Conservation (phyloP, 1,284 basidiomycete species). For the Violaceomyces palustris region DNA sequence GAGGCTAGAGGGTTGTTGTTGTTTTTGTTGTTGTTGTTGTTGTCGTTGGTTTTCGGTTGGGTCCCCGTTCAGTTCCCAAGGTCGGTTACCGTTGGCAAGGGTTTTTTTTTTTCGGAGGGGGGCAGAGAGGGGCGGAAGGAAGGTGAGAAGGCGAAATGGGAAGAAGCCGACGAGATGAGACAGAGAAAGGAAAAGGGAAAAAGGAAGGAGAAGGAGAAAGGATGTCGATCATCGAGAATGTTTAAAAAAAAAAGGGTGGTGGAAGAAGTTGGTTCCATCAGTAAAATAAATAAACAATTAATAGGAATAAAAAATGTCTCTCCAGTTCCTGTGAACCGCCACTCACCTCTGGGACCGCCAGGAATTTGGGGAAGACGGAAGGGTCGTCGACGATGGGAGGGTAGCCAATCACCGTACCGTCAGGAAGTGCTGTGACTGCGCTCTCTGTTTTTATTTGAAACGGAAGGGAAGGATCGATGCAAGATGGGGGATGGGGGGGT, state of each 20-base stretch:
- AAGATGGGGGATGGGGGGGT: neutral
- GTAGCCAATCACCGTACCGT: conserved; percentile 14
- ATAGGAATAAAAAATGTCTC: neutral
- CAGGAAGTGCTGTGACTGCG: conserved; percentile 16
- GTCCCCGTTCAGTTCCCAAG: too few relatives aligned
- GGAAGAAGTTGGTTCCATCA: too few relatives aligned
- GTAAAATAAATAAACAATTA: too few relatives aligned
- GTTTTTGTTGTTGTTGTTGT: too few relatives aligned
- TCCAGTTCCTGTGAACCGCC: neutral
- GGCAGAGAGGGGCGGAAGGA: too few relatives aligned
- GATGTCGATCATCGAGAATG: too few relatives aligned
- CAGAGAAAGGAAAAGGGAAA: neutral
- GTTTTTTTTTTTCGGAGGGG: too few relatives aligned
- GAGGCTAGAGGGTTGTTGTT: neutral
- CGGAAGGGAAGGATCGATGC: neutral
- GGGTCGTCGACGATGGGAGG: conserved; percentile 10
- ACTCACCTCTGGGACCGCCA: conserved; percentile 8
- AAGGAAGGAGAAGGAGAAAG: too few relatives aligned
- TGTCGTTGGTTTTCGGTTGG: too few relatives aligned
- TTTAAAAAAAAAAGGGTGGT: too few relatives aligned
- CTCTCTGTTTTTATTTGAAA: conserved; percentile 4
- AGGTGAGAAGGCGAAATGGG: neutral
- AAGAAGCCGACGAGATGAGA: neutral
- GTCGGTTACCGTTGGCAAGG: too few relatives aligned
- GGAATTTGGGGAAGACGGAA: conserved; percentile 2